phyloP scores from a whole-genome alignment of 139 green algal species.

The Mychonastes homosphaera region DNA sequence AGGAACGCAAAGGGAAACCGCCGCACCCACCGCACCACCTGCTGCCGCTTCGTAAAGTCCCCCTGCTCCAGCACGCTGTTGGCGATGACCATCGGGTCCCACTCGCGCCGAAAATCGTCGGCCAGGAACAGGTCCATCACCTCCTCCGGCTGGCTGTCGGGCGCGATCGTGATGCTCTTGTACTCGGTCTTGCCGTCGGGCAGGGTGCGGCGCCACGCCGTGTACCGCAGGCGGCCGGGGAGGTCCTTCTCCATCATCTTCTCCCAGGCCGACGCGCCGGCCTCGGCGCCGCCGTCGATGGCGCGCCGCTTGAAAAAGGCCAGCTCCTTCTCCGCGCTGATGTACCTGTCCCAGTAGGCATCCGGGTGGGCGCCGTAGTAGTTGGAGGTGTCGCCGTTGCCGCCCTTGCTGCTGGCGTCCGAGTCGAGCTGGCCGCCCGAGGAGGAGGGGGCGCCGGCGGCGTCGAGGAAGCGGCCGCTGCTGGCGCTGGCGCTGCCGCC shows the following conservation, averaged over 20 bases:
- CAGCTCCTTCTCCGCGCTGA: slow-evolving; percentile 47
- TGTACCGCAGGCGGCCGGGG: slow-evolving; percentile 45
- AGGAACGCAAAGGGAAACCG: slow-evolving; percentile 86
- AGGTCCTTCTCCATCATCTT: slow-evolving; percentile 61
- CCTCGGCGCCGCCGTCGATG: slow-evolving; percentile 21
- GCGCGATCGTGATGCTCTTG: slow-evolving; percentile 60
- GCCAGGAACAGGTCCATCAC: slow-evolving; percentile 81
- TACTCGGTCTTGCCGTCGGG: slow-evolving; percentile 77
- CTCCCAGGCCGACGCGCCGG: slow-evolving; percentile 26
- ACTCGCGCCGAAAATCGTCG: slow-evolving; percentile 56
- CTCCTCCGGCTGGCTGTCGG: slow-evolving; percentile 66
- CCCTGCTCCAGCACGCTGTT: slow-evolving; percentile 47
- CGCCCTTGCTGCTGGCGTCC: background rate
- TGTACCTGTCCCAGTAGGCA: too few relatives aligned
- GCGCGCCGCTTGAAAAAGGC: slow-evolving; percentile 48
- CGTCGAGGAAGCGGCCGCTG: background rate
- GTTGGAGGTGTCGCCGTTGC: slow-evolving; percentile 1
- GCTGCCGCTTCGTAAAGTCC: slow-evolving; percentile 40
- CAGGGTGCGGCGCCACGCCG: slow-evolving; percentile 50
- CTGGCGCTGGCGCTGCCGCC: background rate
- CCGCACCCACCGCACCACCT: slow-evolving; percentile 79
- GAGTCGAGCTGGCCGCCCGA: too few relatives aligned
- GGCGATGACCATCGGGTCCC: slow-evolving; percentile 70
- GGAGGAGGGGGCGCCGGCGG: background rate
- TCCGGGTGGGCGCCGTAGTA: slow-evolving; percentile 38